Base-by-base conservation (phyloP, 495 filamentous ascomycete species). In the Lasiosphaeria miniovina region DNA sequence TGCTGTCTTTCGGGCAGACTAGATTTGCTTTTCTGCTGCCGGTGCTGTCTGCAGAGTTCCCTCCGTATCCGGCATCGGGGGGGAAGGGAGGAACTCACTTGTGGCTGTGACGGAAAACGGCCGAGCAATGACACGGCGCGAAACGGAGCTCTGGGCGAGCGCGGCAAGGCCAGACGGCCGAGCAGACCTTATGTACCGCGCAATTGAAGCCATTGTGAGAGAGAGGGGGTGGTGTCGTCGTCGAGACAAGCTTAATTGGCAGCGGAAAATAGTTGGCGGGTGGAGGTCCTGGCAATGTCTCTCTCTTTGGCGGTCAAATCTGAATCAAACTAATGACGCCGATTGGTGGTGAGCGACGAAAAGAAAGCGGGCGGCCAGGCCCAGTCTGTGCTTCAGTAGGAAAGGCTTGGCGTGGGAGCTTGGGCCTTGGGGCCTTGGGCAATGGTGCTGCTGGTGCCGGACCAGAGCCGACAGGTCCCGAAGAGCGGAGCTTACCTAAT, bases 191-290 rank as follows among this genome's bases (percentile, higher is more conserved):
- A 81, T 61, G 68, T 73, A 79, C 67, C 76, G 71, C 51, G 75
- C 73, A 69, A 81, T 78, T 71, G 78, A 78, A 55, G 77, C 77
- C 78, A 81, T 81, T 63, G 53, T 63, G 52, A 58, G 49, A 36
- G 48, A 57, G 35, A 31, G 24, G 45, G 24, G 45, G 38, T 31
- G 36, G 50, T 49, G 43, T 49, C 6, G 52, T 54, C 33, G 33
- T 38, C 3, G 36, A 43, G 36, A 8, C 9, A 24, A 24, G 24
- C 24, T 24, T 24, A 24, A 24, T 24, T n/a, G 40, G 53, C 14
- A 35, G 53, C 51, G 43, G 41, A 35, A 38, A 41, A 46, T 35
- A 24, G 45, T 33, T 31, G 38, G 10, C 33, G 38, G 50, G 14
- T 34, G n/a, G 14, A 24, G 32, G 36, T 52, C 40, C 17, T 35